phyloP scores from a whole-genome alignment of 1,139 yeast genomes.

The Tardiomyces depauwii region DNA sequence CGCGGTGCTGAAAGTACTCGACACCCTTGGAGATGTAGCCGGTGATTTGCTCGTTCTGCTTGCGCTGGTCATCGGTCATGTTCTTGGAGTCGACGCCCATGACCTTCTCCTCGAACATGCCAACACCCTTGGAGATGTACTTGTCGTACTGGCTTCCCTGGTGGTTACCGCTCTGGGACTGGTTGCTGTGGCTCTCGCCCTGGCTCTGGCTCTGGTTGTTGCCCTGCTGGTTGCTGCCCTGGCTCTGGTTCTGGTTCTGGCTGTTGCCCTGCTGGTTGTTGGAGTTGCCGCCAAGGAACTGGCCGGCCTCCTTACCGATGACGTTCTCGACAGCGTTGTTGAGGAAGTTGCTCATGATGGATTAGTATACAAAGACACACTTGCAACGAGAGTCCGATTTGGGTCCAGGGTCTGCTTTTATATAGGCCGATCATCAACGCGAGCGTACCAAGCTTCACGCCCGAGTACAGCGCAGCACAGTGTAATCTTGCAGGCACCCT shows the following conservation, averaged over 20 bases:
- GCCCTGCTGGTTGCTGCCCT: neutral
- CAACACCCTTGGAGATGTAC: conserved; percentile 19
- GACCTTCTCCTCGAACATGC: conserved; percentile 16
- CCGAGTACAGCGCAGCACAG: no score
- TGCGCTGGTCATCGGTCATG: conserved; percentile 11
- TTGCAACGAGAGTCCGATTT: no score
- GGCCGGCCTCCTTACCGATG: conserved; percentile 7
- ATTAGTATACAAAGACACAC: neutral
- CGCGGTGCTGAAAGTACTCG: conserved; percentile 1
- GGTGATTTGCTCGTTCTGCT: conserved; percentile 13
- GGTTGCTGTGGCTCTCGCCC: conserved; percentile 2
- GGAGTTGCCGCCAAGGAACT: conserved; percentile 7
- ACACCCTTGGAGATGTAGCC: conserved; percentile 15
- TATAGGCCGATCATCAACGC: no score
- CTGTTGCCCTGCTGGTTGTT: neutral
- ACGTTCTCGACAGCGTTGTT: conserved; percentile 12
- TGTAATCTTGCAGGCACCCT: no score
- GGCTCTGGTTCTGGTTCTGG: no score
- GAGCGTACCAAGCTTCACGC: no score
- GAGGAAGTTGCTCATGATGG: conserved; percentile 6
- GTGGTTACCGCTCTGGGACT: conserved; percentile 8
- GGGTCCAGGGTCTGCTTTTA: no score
- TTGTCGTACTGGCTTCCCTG: conserved; percentile 11
- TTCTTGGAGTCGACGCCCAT: conserved; percentile 12
- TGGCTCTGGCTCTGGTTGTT: neutral